phyloP scores from a whole-genome alignment of 2,329 filamentous ascomycete genomes.

The Aspergillus sp. region DNA sequence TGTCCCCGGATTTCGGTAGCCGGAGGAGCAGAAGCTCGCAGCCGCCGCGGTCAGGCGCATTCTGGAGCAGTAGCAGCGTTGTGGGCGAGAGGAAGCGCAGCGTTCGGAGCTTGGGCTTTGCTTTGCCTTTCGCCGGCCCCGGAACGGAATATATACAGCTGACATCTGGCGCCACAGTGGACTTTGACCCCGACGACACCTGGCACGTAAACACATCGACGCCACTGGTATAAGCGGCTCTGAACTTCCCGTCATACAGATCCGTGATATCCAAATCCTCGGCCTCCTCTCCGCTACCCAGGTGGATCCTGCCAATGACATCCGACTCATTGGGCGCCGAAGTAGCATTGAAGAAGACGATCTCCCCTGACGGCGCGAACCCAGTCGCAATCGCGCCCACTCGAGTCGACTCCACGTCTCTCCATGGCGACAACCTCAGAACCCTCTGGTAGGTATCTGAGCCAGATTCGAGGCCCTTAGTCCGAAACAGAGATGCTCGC shows the following conservation, averaged over 20 bases:
- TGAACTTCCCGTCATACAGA: slow-evolving; percentile 42
- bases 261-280: slow-evolving; percentile 37
- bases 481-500: slow-evolving; percentile 44
- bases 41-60: slow-evolving; percentile 45
- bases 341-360: slow-evolving; percentile 68
- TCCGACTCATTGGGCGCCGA: slow-evolving; percentile 43
- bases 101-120: slow-evolving; percentile 45
- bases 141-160: slow-evolving; percentile 33
- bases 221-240: slow-evolving; percentile 70
- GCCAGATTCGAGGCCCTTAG: slow-evolving; percentile 21
- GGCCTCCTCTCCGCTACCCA: slow-evolving; percentile 44
- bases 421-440: slow-evolving; percentile 47
- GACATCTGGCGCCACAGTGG: slow-evolving; percentile 28
- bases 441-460: slow-evolving; percentile 52
- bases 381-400: slow-evolving; percentile 73
- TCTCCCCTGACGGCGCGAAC: slow-evolving; percentile 63
- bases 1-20: slow-evolving; percentile 12
- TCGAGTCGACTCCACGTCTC: slow-evolving; percentile 46
- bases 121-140: slow-evolving; percentile 23
- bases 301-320: slow-evolving; percentile 44
- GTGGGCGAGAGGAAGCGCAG: slow-evolving; percentile 48
- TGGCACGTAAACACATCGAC: slow-evolving; percentile 62
- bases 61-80: slow-evolving; percentile 47
- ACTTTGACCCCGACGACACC: slow-evolving; percentile 43
- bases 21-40: slow-evolving; percentile 46